These are phyloP conservation scores for Cerrena zonata DNA, from an alignment of 1,284 basidiomycete genomes.

Conservation along the genomic window DNA sequence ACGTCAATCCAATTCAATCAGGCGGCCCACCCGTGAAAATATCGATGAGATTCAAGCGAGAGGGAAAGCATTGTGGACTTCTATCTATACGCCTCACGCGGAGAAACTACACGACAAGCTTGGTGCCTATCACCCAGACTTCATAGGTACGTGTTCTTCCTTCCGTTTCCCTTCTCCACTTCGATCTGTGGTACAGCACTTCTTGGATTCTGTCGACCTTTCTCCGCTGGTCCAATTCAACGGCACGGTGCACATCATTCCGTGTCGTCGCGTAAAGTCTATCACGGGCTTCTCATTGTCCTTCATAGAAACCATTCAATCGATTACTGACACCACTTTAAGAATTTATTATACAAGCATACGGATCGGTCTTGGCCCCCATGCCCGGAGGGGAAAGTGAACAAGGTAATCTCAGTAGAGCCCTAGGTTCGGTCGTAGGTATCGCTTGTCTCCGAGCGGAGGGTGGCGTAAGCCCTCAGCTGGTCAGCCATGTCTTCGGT, in stretches of 20 bases:
- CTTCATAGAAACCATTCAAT: too few species aligned
- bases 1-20: slow-evolving; percentile 26
- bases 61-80: slow-evolving; percentile 77
- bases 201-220: slow-evolving; percentile 1
- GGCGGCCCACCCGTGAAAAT: slow-evolving; percentile 57
- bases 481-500: slow-evolving; percentile 89
- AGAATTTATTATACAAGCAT: slow-evolving; percentile 92
- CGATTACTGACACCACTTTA: slow-evolving; percentile 14
- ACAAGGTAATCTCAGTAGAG: slow-evolving; percentile 81
- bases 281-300: background rate
- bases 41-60: slow-evolving; percentile 61
- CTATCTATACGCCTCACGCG: slow-evolving; percentile 87
- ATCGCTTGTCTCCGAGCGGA: slow-evolving; percentile 89
- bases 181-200: too few species aligned
- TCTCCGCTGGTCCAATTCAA: slow-evolving; percentile 1
- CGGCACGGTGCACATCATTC: background rate
- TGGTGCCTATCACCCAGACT: slow-evolving; percentile 77
- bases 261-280: background rate
- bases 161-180: slow-evolving; percentile 21
- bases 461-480: slow-evolving; percentile 83
- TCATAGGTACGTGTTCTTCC: slow-evolving; percentile 66
- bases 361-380: slow-evolving; percentile 82
- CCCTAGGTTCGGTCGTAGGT: slow-evolving; percentile 83
- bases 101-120: slow-evolving; percentile 88
- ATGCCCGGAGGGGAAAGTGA: slow-evolving; percentile 50